A percentile compares a stretch with the other conserved stretches of the same genome.
These are phyloP conservation scores for Fusarium clavum DNA, from an alignment of 2,329 filamentous ascomycete genomes.

Conservation along the genomic window DNA sequence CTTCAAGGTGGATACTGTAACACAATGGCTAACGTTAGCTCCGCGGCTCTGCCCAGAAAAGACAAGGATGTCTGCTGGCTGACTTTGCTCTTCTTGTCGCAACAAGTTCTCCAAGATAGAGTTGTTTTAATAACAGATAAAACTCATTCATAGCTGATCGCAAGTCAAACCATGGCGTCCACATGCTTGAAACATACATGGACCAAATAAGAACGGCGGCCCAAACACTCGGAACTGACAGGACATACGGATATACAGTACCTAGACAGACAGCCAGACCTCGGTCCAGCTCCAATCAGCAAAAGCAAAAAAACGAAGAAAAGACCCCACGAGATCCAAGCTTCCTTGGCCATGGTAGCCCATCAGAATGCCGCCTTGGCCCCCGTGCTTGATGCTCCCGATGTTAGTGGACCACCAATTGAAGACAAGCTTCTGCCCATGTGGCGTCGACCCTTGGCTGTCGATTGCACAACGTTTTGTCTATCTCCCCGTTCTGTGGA, in stretches of 20 bases:
- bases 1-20: constrained; percentile 1
- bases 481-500: constrained; percentile 12
- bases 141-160: neutral
- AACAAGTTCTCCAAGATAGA: neutral
- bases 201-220: constrained; percentile 6
- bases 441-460: constrained; percentile 45
- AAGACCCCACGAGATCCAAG: constrained; percentile 31
- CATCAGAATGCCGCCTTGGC: constrained; percentile 46
- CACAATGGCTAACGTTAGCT: constrained; percentile 10
- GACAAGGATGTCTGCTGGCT: neutral
- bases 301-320: neutral
- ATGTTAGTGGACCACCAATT: constrained; percentile 49
- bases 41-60: constrained; percentile 6
- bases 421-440: constrained; percentile 45
- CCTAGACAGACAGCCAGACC: constrained; percentile 16
- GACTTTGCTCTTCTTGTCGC: constrained; percentile 8
- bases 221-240: constrained; percentile 30
- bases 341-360: constrained; percentile 39
- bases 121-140: neutral
- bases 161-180: constrained; percentile 11
- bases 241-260: neutral
- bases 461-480: constrained; percentile 29
- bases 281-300: constrained; percentile 9
- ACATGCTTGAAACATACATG: constrained; percentile 3
- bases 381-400: constrained; percentile 50